phyloP scores from a whole-genome alignment of 1,139 yeast genomes.

The Suhomyces bolitotheri region DNA sequence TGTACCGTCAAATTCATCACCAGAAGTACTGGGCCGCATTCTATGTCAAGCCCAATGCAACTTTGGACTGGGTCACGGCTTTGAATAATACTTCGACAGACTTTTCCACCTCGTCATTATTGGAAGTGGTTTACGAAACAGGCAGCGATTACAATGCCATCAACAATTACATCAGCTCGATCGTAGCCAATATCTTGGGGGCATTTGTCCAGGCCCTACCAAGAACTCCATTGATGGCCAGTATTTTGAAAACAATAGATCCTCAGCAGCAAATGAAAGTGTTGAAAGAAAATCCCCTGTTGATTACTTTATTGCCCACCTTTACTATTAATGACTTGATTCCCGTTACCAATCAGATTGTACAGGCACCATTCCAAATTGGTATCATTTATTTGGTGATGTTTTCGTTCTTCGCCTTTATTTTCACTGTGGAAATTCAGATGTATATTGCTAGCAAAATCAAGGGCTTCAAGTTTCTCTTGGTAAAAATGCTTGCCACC shows the following conservation, averaged over 20 bases:
- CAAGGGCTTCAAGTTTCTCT: conserved; percentile 38
- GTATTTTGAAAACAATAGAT: conserved; percentile 23
- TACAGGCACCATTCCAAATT: conserved; percentile 35
- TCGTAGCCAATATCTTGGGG: conserved; percentile 20
- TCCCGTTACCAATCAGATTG: conserved; percentile 27
- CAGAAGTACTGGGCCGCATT: conserved; percentile 34
- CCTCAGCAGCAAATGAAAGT: conserved; percentile 20
- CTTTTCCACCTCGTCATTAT: conserved; percentile 19
- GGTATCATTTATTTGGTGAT: conserved; percentile 35
- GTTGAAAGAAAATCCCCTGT: conserved; percentile 22
- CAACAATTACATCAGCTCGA: conserved; percentile 21
- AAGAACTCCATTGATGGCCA: conserved; percentile 21
- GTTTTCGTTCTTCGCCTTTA: conserved; percentile 35
- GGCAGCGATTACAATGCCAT: conserved; percentile 37
- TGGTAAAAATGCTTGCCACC: conserved; percentile 40
- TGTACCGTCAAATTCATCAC: conserved; percentile 31
- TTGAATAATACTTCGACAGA: conserved; percentile 17
- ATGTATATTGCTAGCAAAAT: conserved; percentile 31
- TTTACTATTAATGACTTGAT: conserved; percentile 21
- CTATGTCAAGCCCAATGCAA: conserved; percentile 32
- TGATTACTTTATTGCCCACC: conserved; percentile 28
- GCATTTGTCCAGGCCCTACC: conserved; percentile 20
- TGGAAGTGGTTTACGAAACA: conserved; percentile 32
- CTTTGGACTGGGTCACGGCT: conserved; percentile 23
- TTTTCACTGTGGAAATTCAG: conserved; percentile 30